Evolutionary conservation across 305 asterid species (phyloP), one percentile per base, ranked within the genome.

Genomic region (Ruellia speciosa): DNA sequence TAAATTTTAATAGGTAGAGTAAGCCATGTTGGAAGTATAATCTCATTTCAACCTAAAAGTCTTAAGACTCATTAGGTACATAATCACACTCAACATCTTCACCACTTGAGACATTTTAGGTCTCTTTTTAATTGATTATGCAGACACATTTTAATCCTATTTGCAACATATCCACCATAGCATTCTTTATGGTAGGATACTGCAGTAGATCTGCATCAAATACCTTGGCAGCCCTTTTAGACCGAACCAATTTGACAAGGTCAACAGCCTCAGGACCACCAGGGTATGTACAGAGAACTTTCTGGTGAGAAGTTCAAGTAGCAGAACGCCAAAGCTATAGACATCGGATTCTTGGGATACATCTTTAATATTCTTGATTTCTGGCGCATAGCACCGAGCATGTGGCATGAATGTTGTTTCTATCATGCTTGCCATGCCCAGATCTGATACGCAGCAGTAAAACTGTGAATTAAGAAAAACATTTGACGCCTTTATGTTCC

Each of bases 251-350:
- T 61, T 66, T 66, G 50, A 66, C 62, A 17, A 66, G 43, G 56
- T 66, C 50, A 18, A 66, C 61, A 43, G 56, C 49, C 60, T 31
- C 14, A 0, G 47, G 54, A 17, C 65, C 65, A 58, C 74, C 66
- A n/a, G 66, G 48, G 49, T 52, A 52, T 17, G 31, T 6, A 39
- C 45, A 34, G 65, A 39, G 0, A 68, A 52, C 52, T 70, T 65
- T 62, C 75, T 41, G 5, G 78, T 69, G n/a, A 73, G 67, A 60
- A 69, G 71, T 18, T 73, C 78, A 24, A 72, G 71, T 10, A 72
- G 66, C 50, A 72, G 52, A 48, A 72, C n/a, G 51, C 78, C 78
- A 51, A 68, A 72, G 63, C 66, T 63, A 70, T 68, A 72, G 13
- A 72, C 68, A 56, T 72, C 78, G 0, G 74, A 64, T 56, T 55